These are phyloP conservation scores for Metschnikowia anglica DNA, from an alignment of 805 yeast species.

Conservation along the genomic window DNA sequence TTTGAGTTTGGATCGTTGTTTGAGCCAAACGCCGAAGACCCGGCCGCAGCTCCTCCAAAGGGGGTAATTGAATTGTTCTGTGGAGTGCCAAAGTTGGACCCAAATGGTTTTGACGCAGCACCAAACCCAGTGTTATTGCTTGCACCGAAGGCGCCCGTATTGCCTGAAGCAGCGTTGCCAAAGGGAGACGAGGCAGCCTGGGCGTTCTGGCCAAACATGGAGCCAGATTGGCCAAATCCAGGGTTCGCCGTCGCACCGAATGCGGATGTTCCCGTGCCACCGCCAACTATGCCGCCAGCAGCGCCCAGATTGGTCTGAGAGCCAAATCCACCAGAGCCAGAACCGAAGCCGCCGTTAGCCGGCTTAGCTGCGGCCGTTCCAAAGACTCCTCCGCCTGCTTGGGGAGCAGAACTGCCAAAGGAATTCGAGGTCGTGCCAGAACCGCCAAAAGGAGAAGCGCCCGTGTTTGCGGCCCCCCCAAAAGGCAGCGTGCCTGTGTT, in stretches of 20 bases:
- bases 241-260: conserved; percentile 13
- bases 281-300: conserved; percentile 30
- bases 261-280: conserved; percentile 16
- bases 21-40: conserved; percentile 24
- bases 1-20: conserved; percentile 33
- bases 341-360: conserved; percentile 39
- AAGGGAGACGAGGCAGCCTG: conserved; percentile 17
- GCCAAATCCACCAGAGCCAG: conserved; percentile 12
- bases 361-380: conserved; percentile 21
- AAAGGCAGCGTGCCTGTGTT: conserved; percentile 17
- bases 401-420: conserved; percentile 18
- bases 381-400: conserved; percentile 11
- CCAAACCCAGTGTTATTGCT: conserved; percentile 16
- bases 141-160: conserved; percentile 22
- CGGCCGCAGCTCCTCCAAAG: conserved; percentile 21
- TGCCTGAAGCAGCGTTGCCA: conserved; percentile 19
- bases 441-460: conserved; percentile 21
- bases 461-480: conserved; percentile 11
- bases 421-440: conserved; percentile 14
- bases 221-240: conserved; percentile 17
- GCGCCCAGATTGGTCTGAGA: conserved; percentile 18
- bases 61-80: conserved; percentile 21
- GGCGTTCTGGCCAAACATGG: conserved; percentile 38
- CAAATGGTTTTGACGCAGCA: conserved; percentile 20
- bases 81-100: conserved; percentile 24